These are phyloP conservation scores for Exophiala spinifera DNA, from an alignment of 2,329 filamentous ascomycete species.

Conservation along the genomic window DNA sequence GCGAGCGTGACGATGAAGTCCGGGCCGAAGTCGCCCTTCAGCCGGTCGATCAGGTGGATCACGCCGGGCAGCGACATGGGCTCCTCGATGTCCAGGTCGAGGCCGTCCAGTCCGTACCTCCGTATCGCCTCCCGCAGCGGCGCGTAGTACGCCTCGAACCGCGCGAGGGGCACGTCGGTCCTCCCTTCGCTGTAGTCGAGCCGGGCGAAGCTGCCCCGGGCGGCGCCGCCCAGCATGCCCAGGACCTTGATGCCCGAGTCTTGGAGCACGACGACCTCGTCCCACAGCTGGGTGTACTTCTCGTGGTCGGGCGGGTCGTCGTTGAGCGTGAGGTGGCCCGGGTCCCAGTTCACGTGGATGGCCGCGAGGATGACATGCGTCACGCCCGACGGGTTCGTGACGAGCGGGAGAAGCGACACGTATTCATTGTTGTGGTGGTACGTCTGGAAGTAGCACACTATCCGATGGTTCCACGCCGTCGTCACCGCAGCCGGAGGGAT, in stretches of 20 bases:
- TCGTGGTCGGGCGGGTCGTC: conserved; percentile 68
- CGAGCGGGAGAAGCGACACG: conserved; percentile 61
- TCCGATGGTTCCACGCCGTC: conserved; percentile 33
- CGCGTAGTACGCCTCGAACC: conserved; percentile 71
- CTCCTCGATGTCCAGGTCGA: conserved; percentile 82
- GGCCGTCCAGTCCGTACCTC: conserved; percentile 60
- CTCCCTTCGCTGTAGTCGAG: conserved; percentile 53
- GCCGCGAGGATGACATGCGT: conserved; percentile 87
- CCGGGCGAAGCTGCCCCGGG: conserved; percentile 66
- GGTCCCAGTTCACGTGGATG: conserved; percentile 72
- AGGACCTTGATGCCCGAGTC: conserved; percentile 73
- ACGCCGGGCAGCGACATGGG: conserved; percentile 64
- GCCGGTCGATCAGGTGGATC: conserved; percentile 63
- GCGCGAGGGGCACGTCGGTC: conserved; percentile 34
- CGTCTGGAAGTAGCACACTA: conserved; percentile 61
- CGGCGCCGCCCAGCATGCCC: conserved; percentile 84
- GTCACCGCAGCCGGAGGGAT: conserved; percentile 27
- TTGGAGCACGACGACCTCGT: conserved; percentile 70
- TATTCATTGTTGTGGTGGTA: conserved; percentile 54
- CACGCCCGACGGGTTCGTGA: conserved; percentile 54
- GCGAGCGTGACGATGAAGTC: conserved; percentile 68
- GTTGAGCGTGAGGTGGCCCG: conserved; percentile 71
- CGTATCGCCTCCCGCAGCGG: conserved; percentile 66
- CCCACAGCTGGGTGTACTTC: conserved; percentile 71
- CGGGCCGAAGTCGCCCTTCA: conserved; percentile 51